Percentiles rank a stretch among this genome's conserved stretches.
Conservation (phyloP, 1,284 basidiomycete species). For the Irpex sp. region DNA sequence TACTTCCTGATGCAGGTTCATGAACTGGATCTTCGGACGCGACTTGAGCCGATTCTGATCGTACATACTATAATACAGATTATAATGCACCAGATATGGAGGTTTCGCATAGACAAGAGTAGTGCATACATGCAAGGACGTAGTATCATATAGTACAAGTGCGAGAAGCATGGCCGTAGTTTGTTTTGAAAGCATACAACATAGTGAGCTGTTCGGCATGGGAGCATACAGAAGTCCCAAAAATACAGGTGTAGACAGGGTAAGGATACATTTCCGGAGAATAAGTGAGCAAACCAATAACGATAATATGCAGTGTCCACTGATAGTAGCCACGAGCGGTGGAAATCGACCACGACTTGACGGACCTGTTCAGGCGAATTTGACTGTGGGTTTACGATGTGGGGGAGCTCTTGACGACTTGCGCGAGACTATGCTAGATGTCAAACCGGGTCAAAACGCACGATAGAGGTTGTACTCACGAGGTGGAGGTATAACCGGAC, state of each 20-base stretch:
- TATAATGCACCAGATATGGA: background rate
- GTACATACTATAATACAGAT: background rate
- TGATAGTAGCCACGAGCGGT: background rate
- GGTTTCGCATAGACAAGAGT: background rate
- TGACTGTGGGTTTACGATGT: slow-evolving; percentile 17
- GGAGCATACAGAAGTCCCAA: background rate
- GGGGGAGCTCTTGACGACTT: slow-evolving; percentile 8
- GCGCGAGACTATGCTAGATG: background rate
- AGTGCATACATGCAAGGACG: background rate
- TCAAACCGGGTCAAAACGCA: background rate
- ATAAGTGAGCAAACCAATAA: background rate
- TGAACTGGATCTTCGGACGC: slow-evolving; percentile 77
- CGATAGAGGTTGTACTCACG: background rate
- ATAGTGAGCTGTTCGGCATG: background rate
- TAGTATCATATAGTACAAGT: background rate
- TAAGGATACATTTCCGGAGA: background rate
- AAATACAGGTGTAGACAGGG: background rate
- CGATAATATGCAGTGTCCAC: background rate
- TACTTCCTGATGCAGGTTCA: slow-evolving; percentile 13
- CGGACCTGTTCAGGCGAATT: background rate
- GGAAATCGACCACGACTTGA: background rate
- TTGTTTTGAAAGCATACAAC: background rate
- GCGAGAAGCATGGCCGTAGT: background rate
- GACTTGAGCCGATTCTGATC: slow-evolving; percentile 73
- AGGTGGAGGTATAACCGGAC: background rate